Percentiles rank a stretch among this genome's conserved stretches.
phyloP scores from a whole-genome alignment of 352 stramenopile species.

The Elongisporangium anandrum region DNA sequence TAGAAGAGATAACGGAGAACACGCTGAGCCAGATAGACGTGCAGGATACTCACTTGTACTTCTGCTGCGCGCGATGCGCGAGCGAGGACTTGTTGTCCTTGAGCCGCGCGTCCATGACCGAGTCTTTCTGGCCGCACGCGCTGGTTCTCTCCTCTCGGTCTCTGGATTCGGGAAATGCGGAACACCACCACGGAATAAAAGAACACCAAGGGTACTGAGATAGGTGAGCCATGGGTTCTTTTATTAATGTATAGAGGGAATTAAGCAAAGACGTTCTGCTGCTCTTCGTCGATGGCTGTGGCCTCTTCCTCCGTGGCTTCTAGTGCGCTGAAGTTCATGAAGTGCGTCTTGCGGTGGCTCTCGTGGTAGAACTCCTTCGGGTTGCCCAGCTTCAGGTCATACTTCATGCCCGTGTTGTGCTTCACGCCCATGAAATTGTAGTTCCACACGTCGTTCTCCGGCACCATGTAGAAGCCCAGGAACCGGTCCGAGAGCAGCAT shows the following conservation, averaged over 20 bases:
- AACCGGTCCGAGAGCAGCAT: constrained; percentile 99
- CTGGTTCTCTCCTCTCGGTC: background rate
- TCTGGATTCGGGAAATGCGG: background rate
- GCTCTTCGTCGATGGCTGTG: constrained; percentile 90
- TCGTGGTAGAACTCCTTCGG: constrained; percentile 99
- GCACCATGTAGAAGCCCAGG: constrained; percentile 99
- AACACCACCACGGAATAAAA: background rate
- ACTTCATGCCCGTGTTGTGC: constrained; percentile 97
- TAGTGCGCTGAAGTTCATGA: constrained; percentile 98
- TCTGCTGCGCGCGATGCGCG: constrained; percentile 81
- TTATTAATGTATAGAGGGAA: background rate
- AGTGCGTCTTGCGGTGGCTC: constrained; percentile 98
- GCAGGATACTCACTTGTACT: constrained; percentile 68
- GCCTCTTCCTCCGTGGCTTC: constrained; percentile 91
- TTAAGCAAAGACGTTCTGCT: constrained; percentile 76
- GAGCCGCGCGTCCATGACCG: constrained; percentile 25
- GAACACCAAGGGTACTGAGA: background rate
- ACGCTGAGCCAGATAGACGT: background rate
- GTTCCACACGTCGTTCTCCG: constrained; percentile 98
- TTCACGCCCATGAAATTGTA: constrained; percentile 99
- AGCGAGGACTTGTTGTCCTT: constrained; percentile 88
- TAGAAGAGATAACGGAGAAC: background rate
- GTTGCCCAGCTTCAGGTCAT: constrained; percentile 96
- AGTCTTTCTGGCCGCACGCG: background rate
- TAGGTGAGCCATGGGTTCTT: background rate